These are phyloP conservation scores for Emergomyces orientalis DNA, from an alignment of 2,329 filamentous ascomycete genomes.

Conservation along the genomic window DNA sequence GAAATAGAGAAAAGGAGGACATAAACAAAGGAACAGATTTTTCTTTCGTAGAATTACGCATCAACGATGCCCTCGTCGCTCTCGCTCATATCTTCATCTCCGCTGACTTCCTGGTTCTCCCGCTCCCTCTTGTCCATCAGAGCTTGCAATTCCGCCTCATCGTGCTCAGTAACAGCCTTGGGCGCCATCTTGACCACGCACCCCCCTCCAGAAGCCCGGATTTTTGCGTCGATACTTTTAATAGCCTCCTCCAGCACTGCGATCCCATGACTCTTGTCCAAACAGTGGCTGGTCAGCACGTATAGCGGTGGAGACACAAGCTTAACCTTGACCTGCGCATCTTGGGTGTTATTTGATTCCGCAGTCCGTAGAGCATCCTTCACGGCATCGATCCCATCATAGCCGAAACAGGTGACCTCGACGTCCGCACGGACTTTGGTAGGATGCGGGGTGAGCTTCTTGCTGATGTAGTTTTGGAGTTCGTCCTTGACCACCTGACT, in stretches of 20 bases:
- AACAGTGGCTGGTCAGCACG: conserved; percentile 86
- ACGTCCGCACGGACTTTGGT: conserved; percentile 98
- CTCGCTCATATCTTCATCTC: conserved; percentile 91
- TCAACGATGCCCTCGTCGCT: conserved; percentile 76
- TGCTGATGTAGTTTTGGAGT: conserved; percentile 89
- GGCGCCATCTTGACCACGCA: conserved; percentile 95
- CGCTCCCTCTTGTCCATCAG: conserved; percentile 98
- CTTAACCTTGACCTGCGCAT: conserved; percentile 95
- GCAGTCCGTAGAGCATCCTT: conserved; percentile 86
- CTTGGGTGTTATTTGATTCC: conserved; percentile 82
- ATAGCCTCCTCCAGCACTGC: conserved; percentile 80
- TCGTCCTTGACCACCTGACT: conserved; percentile 78
- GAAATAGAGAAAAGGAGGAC: background rate
- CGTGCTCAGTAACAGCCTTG: conserved; percentile 97
- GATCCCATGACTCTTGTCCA: conserved; percentile 87
- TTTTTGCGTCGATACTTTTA: conserved; percentile 71
- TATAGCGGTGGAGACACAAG: conserved; percentile 97
- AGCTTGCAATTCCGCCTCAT: conserved; percentile 91
- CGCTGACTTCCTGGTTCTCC: conserved; percentile 95
- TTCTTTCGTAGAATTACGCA: background rate
- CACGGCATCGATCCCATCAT: conserved; percentile 96
- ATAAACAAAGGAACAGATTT: background rate
- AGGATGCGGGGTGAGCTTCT: conserved; percentile 94
- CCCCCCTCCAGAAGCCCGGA: conserved; percentile 66
- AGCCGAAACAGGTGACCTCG: conserved; percentile 89